Evolutionary conservation across 305 asterid genomes (phyloP).

Genomic region (Caryopteris hybrid): DNA sequence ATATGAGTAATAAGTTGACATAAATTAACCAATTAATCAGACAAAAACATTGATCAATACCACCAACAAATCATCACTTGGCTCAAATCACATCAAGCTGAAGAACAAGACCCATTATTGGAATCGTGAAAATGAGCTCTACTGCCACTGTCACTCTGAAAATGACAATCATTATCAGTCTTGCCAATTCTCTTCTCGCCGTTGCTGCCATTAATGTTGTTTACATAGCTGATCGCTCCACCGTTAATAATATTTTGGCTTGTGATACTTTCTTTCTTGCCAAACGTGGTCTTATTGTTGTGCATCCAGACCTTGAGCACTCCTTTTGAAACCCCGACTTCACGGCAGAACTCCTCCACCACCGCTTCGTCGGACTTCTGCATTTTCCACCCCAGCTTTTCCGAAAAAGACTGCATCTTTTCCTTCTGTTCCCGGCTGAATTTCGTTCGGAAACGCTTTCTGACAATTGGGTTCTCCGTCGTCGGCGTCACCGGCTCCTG

Average conservation of each 20-base stretch:
- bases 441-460: conserved; percentile 56
- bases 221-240: not conserved
- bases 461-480: conserved; percentile 27
- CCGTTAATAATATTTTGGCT: not conserved
- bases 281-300: conserved; percentile 43
- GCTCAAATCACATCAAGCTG: conserved; percentile 14
- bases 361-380: conserved; percentile 34
- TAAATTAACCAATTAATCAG: not conserved
- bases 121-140: conserved; percentile 29
- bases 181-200: not conserved
- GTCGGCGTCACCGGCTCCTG: conserved; percentile 42
- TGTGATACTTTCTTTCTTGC: conserved; percentile 6
- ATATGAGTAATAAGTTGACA: too few species aligned
- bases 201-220: not conserved
- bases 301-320: conserved; percentile 78
- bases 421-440: conserved; percentile 55
- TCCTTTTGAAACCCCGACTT: conserved; percentile 40
- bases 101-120: conserved; percentile 35
- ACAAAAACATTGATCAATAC: not conserved
- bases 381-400: conserved; percentile 60
- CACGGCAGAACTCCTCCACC: conserved; percentile 48
- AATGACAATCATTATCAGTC: conserved; percentile 2
- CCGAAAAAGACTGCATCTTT: conserved; percentile 51
- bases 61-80: not conserved
- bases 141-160: conserved; percentile 3